Evolutionary conservation across 345 rosid genomes (phyloP).

Genomic region (Eucalyptus sp.): DNA sequence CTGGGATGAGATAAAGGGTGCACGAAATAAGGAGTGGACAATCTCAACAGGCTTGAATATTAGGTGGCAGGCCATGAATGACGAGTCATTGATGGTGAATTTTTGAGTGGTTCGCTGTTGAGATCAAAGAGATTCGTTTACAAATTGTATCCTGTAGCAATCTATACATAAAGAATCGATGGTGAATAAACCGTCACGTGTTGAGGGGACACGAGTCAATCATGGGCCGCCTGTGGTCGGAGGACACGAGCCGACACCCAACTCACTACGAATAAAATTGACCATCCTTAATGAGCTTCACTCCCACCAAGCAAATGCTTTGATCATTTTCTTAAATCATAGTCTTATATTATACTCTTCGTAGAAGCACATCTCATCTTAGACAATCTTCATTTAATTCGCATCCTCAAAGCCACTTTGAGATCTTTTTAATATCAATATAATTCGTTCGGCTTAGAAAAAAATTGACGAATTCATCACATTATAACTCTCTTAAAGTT

Average conservation of each 20-base stretch:
- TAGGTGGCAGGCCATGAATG: background rate
- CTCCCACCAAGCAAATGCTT: background rate
- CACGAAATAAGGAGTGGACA: background rate
- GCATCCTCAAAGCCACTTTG: background rate
- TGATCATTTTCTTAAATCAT: background rate
- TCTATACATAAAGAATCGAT: background rate
- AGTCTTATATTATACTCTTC: background rate
- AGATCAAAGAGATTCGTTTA: background rate
- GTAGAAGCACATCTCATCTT: background rate
- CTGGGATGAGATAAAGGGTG: background rate
- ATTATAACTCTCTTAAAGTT: background rate
- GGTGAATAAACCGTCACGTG: accelerated
- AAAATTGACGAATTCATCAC: background rate
- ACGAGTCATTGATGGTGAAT: background rate
- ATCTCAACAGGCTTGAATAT: background rate
- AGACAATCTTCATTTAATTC: background rate
- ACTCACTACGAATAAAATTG: background rate
- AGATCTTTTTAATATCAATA: background rate
- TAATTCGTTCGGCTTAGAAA: background rate
- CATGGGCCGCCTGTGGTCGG: accelerated
- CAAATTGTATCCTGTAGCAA: background rate
- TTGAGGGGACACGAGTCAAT: background rate
- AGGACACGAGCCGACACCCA: background rate
- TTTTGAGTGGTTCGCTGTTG: background rate
- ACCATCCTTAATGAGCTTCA: background rate